Evolutionary conservation across 768 basidiomycete genomes (phyloP), one percentile per base, ranked within the genome.

Genomic region (Cyclocybe cylindracea): DNA sequence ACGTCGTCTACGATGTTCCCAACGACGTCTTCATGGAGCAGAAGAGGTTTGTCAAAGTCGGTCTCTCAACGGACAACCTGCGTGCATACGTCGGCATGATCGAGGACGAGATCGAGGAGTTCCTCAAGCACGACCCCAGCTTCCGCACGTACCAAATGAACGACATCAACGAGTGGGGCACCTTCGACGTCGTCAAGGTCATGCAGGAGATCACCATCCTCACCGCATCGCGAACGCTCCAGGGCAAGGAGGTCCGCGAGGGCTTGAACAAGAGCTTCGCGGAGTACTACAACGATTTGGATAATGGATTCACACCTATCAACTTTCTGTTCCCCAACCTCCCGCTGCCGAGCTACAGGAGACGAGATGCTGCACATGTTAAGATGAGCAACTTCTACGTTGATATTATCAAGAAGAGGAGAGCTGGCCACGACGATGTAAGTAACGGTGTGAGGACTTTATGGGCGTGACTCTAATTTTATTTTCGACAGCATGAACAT

Each of bases 11-110:
- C 67, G 97, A 98, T 61, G 86, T 91, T 45, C 96, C 97, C 32
- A 98, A 98, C 68, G 91, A 95, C 42, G 73, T 90, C 40, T 86
- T 99, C 70, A 98, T 99, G 95, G 94, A 99, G 63, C 97, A 99
- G 69, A 99, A 99, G 79, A 90, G 89, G 66, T 98, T 98, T 64
- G 88, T 98, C 70, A 99, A 99, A 74, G 86, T 94, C 55, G 95
- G 97, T 18, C 83, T 99, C 16, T 91, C 94, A 9, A 85, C 83
- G 10, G 95, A 98, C 24, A 95, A 95, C 70, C 85, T 99, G 69
- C 83, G 87, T 39, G 78, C 85, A 31, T 98, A 99, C 46, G 78
- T 85, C 14, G 83, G 84, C 44, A 86, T 91, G 82, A 86, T 92
- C 50, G 84, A 85, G 53, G 78, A 90, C 37, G 88, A 89, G 64